phyloP scores from a whole-genome alignment of 768 basidiomycete genomes.

The Punctularia strigosozonata region DNA sequence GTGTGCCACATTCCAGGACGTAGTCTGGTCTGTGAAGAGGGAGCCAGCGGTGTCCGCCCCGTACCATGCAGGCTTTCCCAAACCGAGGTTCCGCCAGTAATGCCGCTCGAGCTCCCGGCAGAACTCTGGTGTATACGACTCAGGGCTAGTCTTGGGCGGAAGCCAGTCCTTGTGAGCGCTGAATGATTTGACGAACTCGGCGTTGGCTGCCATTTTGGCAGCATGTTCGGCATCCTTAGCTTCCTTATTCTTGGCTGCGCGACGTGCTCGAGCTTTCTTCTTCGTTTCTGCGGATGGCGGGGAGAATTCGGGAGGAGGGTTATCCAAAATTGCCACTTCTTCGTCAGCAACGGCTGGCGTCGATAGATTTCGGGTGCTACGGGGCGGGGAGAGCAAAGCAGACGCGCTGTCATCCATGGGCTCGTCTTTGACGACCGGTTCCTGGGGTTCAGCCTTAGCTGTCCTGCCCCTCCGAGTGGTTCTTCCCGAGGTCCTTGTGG shows the following conservation, averaged over 20 bases:
- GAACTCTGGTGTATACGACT: conserved; percentile 82
- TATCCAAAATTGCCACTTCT: too few species aligned
- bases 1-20: conserved; percentile 87
- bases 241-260: too few species aligned
- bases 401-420: conserved; percentile 23
- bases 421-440: conserved; percentile 36
- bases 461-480: conserved; percentile 25
- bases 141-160: conserved; percentile 54
- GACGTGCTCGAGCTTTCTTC: conserved; percentile 16
- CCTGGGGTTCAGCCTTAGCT: conserved; percentile 23
- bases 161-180: conserved; percentile 70
- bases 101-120: conserved; percentile 80
- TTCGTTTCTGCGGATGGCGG: conserved; percentile 7
- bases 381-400: too few species aligned
- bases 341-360: too few species aligned
- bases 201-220: conserved; percentile 28
- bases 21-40: conserved; percentile 64
- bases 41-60: conserved; percentile 90
- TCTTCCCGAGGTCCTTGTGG: conserved; percentile 21
- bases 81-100: conserved; percentile 85
- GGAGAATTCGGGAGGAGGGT: too few species aligned
- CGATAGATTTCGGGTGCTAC: too few species aligned
- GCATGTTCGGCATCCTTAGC: conserved; percentile 44
- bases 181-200: conserved; percentile 57
- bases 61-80: conserved; percentile 93